Conservation (phyloP, 176 grass and related monocot species). For the Pharus latifolius region DNA sequence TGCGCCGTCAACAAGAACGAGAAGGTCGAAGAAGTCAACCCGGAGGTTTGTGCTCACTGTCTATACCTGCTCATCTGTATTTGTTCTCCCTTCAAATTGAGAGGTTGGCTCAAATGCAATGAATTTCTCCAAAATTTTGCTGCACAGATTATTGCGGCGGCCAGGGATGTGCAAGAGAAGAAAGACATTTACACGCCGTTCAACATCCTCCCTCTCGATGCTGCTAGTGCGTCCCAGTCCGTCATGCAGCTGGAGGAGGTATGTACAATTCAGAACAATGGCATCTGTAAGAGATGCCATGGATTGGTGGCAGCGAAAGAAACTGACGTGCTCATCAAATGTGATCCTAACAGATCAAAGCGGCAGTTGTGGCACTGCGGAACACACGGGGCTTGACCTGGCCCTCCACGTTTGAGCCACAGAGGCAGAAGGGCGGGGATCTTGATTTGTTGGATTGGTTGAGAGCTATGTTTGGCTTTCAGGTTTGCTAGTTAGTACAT, state of each 20-base stretch:
- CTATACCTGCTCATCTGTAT: background rate
- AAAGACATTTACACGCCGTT: constrained; percentile 73
- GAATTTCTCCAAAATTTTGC: constrained; percentile 2
- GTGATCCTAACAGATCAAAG: constrained; percentile 38
- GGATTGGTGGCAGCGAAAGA: no score
- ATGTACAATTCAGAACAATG: background rate
- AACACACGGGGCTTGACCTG: constrained; percentile 67
- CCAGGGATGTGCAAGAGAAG: constrained; percentile 85
- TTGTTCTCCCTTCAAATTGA: constrained; percentile 2
- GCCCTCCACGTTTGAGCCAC: constrained; percentile 65
- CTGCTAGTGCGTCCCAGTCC: constrained; percentile 74
- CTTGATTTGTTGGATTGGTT: constrained; percentile 95
- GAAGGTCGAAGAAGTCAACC: constrained; percentile 88
- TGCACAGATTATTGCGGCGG: constrained; percentile 65
- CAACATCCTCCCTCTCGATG: constrained; percentile 81
- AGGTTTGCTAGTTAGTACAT: constrained; percentile 38
- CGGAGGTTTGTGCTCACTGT: constrained; percentile 46
- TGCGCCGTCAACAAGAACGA: constrained; percentile 89
- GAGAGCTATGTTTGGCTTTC: constrained; percentile 96
- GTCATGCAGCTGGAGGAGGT: constrained; percentile 99
- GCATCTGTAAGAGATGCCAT: background rate
- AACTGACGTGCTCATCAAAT: background rate
- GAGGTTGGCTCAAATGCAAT: constrained; percentile 10
- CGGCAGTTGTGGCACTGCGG: constrained; percentile 54
- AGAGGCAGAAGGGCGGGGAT: constrained; percentile 73